Base-by-base conservation (phyloP, 495 filamentous ascomycete genomes). In the Aspergillus cavernicola region DNA sequence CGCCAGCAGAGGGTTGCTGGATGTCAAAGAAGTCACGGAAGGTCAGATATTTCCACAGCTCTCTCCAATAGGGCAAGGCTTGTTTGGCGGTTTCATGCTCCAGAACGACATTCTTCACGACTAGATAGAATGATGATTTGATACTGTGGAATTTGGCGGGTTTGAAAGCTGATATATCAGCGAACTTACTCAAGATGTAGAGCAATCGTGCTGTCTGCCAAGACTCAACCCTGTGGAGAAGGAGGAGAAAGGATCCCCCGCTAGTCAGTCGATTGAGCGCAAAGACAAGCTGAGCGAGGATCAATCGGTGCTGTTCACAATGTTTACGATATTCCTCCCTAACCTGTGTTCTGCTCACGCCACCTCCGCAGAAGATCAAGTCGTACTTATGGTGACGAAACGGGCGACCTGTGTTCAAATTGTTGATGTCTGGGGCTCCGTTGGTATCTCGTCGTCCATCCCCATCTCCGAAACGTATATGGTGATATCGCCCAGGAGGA, bases 301-400 rank as follows among this genome's bases (percentile, higher is more conserved):
- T 22, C 22, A 48, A 15, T 4, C 44, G 44, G 1, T 3, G 3
- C 0, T 1, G 2, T 22, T 36, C 31, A 13, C 31, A 48, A 1
- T 32, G 6, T 8, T n/a, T 23, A 2, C 44, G 44, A 36, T 48
- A 48, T n/a, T 35, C 44, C 11, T 35, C 28, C 16, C 44, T 35
- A 0, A 16, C 1, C 2, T 48, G 44, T 6, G 26, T 20, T 35
- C 23, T 33, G 15, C 15, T 8, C 15, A 48, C 44, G 12, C 24
- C 44, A 4, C 44, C 44, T 20, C 29, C 44, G 16, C 44, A 48
- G 31, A 48, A 48, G 16, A 48, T 36, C 18, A 48, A 23, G 36
- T 48, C 44, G 20, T 48, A 48, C 11, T 35, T 4, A 5, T 13
- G n/a, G 8, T 35, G 15, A 13, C 36, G 44, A 15, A 22, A 48